Base-by-base conservation (phyloP, 305 asterid genomes). In the Fraxinus ornus region DNA sequence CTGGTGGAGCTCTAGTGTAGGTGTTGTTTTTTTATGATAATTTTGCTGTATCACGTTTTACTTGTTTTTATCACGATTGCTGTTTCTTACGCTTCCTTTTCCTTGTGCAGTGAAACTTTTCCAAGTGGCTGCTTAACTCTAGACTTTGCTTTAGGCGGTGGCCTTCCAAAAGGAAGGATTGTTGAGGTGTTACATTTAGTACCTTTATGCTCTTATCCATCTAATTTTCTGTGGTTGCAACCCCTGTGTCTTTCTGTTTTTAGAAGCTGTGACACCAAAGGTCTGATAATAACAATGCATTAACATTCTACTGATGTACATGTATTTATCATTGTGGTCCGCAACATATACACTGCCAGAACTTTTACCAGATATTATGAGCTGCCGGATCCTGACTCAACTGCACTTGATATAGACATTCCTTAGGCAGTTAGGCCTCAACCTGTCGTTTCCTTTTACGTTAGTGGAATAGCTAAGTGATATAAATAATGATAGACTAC, bases 121-220 rank as follows among this genome's bases (percentile, higher is more conserved):
- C 98, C 98, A 21, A 96, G 98, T 90, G 98, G 99, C 83, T 88
- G 94, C 91, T 89, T 96, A 90, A 91, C 98, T 0, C 83, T 96
- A 88, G 98, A 96, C 92, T 91, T 94, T 86, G 99, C 99, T 79
- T 90, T 96, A 86, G 98, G 99, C 57, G 99, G 98, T 75, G 99
- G 99, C 79, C 91, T 96, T 79, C 99, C 99, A 82, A 92, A 86
- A 90, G 99, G 99, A 86, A 94, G 99, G 88, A 97, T 97, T 30
- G 97, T 97, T 13, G 99, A 97, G 99, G 99, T 94, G 49, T 85
- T 79, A 12, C 68, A 22, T 79, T 70, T 68, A 39, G 6, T 76
- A 35, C 49, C 32, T 33, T 49, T 22, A 77, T 80, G 26, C 82
- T 0, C 52, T 75, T 32, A 6, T 82, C 55, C 32, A 33, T 71